Base-by-base conservation (phyloP, 2,329 filamentous ascomycete species). In the Cladobotryum protrusum region DNA sequence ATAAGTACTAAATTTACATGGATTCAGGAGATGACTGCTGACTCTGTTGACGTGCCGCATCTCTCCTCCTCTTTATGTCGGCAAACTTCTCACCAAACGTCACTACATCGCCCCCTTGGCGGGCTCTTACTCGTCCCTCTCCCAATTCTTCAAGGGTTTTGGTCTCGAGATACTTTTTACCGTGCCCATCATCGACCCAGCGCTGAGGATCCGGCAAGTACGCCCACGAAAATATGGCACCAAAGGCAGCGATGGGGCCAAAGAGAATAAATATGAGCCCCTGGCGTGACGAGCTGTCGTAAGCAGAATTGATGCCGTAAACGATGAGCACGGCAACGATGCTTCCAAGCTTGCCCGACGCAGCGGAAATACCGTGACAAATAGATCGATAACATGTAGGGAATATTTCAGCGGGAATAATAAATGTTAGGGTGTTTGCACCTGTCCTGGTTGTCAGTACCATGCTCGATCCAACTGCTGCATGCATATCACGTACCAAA, bases 321-420 rank as follows among this genome's bases (percentile, higher is more conserved):
- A 77, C 73, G 20, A 78, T 66, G 12, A 77, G 58, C 15, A 78
- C 67, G 45, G 75, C 76, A 5, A 77, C 63, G 45, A 83, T 73
- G 51, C 76, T 77, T 19, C 79, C 80, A 1, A 79, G 63, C 58
- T 83, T 83, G 11, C 80, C 81, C 1, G 75, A 73, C 0, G 80
- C 80, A 0, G 81, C 80, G 0, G 79, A 80, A 47, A 83, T 79
- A 19, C 79, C 80, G 57, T 83, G 79, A 52, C 79, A 83, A 0
- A 80, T 81, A 45, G 75, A 81, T 37, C 82, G 75, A 57, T 83
- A 84, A 54, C 75, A 74, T 2, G 81, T 85, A 0, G 80, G 81
- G 60, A 85, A 86, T 39, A 82, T 76, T 59, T 85, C 81, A 39
- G 79, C 81, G 1, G 82, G 80, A 14, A 85, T 76, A 48, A 84